Evolutionary conservation across 305 asterid genomes (phyloP).

Genomic region (Solanum hybrid): DNA sequence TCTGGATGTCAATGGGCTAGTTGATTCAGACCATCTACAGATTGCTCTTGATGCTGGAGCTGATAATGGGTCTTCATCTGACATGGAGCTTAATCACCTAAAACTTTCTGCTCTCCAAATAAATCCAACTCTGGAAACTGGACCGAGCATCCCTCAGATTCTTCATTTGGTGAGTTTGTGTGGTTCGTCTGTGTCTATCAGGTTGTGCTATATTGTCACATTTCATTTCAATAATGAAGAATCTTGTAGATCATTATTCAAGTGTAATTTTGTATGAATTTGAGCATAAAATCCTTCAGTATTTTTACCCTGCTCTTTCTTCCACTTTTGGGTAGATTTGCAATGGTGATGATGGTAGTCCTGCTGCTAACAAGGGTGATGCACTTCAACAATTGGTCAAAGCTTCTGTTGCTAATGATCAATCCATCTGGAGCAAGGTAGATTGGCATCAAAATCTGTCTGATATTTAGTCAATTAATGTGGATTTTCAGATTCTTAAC

Average conservation of each 20-base stretch:
- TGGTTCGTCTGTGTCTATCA: slow-evolving; percentile 6
- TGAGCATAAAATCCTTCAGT: neutral
- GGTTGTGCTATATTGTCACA: neutral
- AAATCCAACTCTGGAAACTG: slow-evolving; percentile 50
- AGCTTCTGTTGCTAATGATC: slow-evolving; percentile 39
- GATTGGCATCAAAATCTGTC: neutral
- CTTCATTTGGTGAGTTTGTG: slow-evolving; percentile 74
- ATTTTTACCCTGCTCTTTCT: neutral
- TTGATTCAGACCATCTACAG: slow-evolving; percentile 46
- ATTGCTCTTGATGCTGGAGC: slow-evolving; percentile 32
- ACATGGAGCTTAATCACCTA: slow-evolving; percentile 36
- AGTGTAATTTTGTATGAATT: neutral
- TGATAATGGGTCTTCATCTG: slow-evolving; percentile 35
- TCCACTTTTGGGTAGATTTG: slow-evolving; percentile 45
- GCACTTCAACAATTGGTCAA: slow-evolving; percentile 92
- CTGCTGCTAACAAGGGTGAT: slow-evolving; percentile 46
- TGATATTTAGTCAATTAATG: neutral
- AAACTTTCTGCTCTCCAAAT: slow-evolving; percentile 37
- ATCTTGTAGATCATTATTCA: neutral
- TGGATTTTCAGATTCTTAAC: neutral
- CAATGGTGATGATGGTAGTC: slow-evolving; percentile 71
- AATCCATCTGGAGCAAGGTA: slow-evolving; percentile 91
- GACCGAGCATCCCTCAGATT: slow-evolving; percentile 91
- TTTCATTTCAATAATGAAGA: neutral
- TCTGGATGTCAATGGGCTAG: slow-evolving; percentile 50